phyloP scores from a whole-genome alignment of 257 asterid genomes.

The Paraleonurus japonicus region DNA sequence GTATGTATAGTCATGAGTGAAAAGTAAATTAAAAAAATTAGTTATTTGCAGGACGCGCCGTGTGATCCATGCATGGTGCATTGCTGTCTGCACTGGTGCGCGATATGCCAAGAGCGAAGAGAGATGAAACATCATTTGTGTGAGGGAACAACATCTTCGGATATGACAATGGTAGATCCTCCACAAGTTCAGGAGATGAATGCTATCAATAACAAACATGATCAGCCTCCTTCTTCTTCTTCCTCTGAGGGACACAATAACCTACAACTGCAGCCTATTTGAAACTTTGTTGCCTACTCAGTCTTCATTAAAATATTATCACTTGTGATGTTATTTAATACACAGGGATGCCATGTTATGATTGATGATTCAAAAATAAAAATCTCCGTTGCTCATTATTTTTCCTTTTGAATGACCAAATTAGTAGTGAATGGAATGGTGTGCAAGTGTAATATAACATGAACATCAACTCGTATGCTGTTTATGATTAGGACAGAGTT shows the following conservation, averaged over 20 bases:
- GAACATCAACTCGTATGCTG: too few species aligned
- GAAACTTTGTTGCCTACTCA: neutral
- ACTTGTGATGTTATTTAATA: too few species aligned
- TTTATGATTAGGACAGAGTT: too few species aligned
- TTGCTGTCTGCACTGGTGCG: constrained; percentile 89
- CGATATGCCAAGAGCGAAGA: constrained; percentile 80
- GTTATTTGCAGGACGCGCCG: constrained; percentile 55
- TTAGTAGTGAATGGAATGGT: too few species aligned
- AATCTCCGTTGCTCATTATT: too few species aligned
- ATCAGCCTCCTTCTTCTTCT: neutral
- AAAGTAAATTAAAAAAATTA: too few species aligned
- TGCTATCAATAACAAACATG: neutral
- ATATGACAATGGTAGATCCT: constrained; percentile 40
- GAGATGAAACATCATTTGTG: constrained; percentile 57
- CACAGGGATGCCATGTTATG: too few species aligned
- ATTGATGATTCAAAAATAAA: too few species aligned
- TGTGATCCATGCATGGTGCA: constrained; percentile 89
- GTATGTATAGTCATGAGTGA: neutral
- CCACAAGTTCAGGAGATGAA: constrained; percentile 69
- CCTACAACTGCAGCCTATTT: constrained; percentile 47
- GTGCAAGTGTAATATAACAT: too few species aligned
- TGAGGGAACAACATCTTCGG: constrained; percentile 19
- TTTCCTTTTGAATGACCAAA: too few species aligned
- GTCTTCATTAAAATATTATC: too few species aligned
- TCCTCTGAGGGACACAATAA: constrained; percentile 30